A percentile compares a stretch with the other conserved stretches of the same genome.
These are phyloP conservation scores for Paramecium sexaurelia DNA, from an alignment of 73 alveolate species.

Conservation along the genomic window DNA sequence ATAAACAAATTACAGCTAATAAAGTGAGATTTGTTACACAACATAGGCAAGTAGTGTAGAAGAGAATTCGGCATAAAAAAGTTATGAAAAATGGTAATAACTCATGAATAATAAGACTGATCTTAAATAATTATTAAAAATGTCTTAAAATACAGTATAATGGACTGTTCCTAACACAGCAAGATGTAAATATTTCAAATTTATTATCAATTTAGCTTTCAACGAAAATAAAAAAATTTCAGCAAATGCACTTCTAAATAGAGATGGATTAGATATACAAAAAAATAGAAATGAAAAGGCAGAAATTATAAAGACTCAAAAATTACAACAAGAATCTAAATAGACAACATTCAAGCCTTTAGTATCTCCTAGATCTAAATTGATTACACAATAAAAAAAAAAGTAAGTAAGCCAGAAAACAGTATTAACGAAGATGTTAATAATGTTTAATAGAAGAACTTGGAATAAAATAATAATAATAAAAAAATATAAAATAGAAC, in stretches of 20 bases:
- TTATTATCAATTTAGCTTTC: neutral
- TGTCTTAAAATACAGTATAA: neutral
- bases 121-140: neutral
- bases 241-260: neutral
- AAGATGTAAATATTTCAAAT: neutral
- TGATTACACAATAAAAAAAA: neutral
- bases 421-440: neutral
- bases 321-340: neutral
- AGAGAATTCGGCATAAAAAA: neutral
- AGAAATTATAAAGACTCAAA: neutral
- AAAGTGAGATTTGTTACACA: neutral
- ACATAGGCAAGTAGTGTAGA: neutral
- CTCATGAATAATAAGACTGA: neutral
- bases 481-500: neutral
- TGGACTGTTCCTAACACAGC: neutral
- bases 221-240: neutral
- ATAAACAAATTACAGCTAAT: neutral
- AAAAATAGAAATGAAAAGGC: neutral
- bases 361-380: neutral
- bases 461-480: neutral
- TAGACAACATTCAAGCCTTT: neutral
- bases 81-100: neutral
- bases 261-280: neutral
- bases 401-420: neutral
- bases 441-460: neutral